These are phyloP conservation scores for Puccinia novopanici DNA, from an alignment of 1,284 basidiomycete species.

Conservation along the genomic window DNA sequence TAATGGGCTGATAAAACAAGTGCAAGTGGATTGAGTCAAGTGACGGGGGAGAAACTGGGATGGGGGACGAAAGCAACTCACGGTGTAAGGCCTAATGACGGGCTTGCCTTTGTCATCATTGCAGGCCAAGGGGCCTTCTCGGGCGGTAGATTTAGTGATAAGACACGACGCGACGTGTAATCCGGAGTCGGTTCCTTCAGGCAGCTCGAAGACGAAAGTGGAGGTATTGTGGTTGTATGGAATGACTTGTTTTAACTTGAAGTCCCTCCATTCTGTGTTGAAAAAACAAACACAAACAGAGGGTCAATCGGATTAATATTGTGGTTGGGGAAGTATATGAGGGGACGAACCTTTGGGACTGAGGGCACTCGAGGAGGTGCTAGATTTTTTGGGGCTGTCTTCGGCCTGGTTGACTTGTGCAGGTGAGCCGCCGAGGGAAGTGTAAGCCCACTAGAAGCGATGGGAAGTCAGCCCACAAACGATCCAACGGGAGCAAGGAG, in stretches of 20 bases:
- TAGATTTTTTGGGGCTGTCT: not conserved
- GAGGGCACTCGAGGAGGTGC: not conserved
- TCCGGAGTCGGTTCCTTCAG: slow-evolving; percentile 75
- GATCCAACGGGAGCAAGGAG: not conserved
- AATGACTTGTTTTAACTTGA: slow-evolving; percentile 42
- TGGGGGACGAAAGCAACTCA: slow-evolving; percentile 69
- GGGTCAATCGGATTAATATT: not conserved
- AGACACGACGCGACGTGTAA: slow-evolving; percentile 70
- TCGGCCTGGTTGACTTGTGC: not conserved
- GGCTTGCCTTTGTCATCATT: slow-evolving; percentile 79
- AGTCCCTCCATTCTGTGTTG: slow-evolving; percentile 43
- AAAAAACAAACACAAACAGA: not conserved
- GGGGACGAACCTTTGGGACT: slow-evolving; percentile 20
- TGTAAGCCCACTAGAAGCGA: slow-evolving; percentile 1
- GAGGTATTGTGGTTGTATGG: slow-evolving; percentile 56
- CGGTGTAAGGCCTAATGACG: slow-evolving; percentile 69
- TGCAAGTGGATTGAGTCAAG: slow-evolving; percentile 15
- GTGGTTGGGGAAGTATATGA: too few species aligned
- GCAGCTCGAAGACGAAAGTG: slow-evolving; percentile 80
- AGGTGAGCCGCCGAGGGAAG: not conserved
- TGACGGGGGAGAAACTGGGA: slow-evolving; percentile 64
- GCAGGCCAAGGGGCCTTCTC: slow-evolving; percentile 59
- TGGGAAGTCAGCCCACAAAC: not conserved
- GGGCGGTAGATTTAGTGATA: slow-evolving; percentile 62
- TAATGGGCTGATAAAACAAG: slow-evolving; percentile 44